Evolutionary conservation across 2,329 filamentous ascomycete species (phyloP).

Genomic region (Blastomyces parvus): DNA sequence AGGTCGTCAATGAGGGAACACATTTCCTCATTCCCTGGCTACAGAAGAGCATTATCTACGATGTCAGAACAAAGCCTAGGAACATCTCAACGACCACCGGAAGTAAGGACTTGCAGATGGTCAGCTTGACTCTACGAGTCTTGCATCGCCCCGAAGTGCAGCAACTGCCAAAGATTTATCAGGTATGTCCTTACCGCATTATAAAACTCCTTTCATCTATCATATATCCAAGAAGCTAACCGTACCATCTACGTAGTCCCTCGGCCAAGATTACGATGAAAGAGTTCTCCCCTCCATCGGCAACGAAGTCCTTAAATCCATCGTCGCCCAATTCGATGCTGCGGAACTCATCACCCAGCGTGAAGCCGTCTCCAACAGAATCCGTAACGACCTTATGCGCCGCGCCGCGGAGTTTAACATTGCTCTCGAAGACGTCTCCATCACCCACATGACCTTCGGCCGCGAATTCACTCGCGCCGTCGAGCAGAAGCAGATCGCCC

Average conservation of each 20-base stretch:
- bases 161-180: constrained; percentile 93
- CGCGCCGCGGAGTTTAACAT: constrained; percentile 98
- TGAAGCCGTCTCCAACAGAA: constrained; percentile 91
- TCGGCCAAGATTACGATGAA: constrained; percentile 97
- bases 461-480: constrained; percentile 98
- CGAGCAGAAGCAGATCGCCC: constrained; percentile 99
- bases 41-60: constrained; percentile 87
- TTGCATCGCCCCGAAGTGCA: constrained; percentile 89
- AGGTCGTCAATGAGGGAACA: constrained; percentile 88
- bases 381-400: constrained; percentile 82
- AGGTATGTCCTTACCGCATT: constrained; percentile 50
- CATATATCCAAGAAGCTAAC: neutral
- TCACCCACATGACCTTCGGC: constrained; percentile 99
- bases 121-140: constrained; percentile 92
- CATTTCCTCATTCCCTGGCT: constrained; percentile 96
- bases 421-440: constrained; percentile 94
- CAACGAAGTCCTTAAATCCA: constrained; percentile 97
- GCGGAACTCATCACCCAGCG: constrained; percentile 98
- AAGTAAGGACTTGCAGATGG: constrained; percentile 99
- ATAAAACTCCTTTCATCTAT: neutral
- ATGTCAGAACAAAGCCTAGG: constrained; percentile 92
- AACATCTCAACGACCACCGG: constrained; percentile 97
- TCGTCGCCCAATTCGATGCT: constrained; percentile 97
- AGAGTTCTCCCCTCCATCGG: constrained; percentile 96
- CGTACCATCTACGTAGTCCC: constrained; percentile 54